A percentile compares a stretch with the other conserved stretches of the same genome.
phyloP scores from a whole-genome alignment of 2,329 filamentous ascomycete genomes.

The Trichoderma sp. region DNA sequence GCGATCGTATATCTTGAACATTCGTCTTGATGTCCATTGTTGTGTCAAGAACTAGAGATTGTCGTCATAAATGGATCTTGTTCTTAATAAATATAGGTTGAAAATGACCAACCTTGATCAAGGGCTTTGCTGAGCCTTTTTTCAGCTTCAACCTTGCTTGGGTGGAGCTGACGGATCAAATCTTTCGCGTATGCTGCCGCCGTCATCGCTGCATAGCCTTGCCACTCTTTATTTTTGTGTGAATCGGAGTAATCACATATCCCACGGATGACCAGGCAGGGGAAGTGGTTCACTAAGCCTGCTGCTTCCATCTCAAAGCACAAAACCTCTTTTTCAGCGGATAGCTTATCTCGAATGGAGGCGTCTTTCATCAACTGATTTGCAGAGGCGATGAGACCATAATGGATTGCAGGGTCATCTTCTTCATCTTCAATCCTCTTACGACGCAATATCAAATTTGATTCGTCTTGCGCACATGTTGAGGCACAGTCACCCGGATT shows the following conservation, averaged over 20 bases:
- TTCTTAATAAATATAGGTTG: neutral
- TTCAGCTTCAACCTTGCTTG: neutral
- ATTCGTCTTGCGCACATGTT: neutral
- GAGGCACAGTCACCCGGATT: neutral
- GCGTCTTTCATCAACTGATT: neutral
- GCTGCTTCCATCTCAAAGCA: neutral
- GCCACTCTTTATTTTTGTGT: neutral
- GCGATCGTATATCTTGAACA: neutral
- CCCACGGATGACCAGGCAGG: neutral
- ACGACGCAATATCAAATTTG: neutral
- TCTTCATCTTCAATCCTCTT: neutral
- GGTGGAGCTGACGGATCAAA: neutral
- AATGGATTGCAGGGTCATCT: neutral
- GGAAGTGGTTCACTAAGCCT: neutral
- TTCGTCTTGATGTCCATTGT: neutral
- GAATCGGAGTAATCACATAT: neutral
- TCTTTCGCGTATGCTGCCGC: neutral
- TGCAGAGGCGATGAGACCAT: neutral
- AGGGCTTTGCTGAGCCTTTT: neutral
- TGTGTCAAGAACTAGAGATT: neutral
- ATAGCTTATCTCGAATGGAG: neutral
- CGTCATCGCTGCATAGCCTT: neutral
- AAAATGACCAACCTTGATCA: neutral
- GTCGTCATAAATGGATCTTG: neutral
- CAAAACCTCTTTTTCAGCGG: neutral